Conservation (phyloP, 2,329 filamentous ascomycete genomes). For the Westerdykella sp. region DNA sequence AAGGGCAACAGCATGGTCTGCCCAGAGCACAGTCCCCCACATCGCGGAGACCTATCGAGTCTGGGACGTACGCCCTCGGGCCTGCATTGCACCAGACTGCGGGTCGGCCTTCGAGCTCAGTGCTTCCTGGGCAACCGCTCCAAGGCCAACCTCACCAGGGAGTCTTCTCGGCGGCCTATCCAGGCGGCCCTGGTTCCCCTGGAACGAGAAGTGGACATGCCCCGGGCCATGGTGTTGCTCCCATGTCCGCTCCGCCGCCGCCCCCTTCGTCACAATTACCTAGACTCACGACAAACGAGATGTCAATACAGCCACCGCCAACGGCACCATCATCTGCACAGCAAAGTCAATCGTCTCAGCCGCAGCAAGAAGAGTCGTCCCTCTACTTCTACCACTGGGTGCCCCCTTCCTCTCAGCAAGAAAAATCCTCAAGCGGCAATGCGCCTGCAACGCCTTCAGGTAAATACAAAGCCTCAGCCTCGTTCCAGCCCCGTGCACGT, state of each 20-base stretch:
- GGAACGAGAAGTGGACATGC: constrained; percentile 27
- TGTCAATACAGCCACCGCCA: constrained; percentile 46
- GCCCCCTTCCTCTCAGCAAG: constrained; percentile 63
- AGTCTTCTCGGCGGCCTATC: constrained; percentile 36
- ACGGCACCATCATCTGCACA: constrained; percentile 35
- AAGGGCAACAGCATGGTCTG: constrained; percentile 36
- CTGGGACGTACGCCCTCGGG: constrained; percentile 18
- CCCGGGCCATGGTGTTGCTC: constrained; percentile 24
- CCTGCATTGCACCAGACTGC: constrained; percentile 22
- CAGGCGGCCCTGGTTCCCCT: constrained; percentile 29
- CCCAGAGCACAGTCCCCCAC: constrained; percentile 27
- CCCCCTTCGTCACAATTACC: constrained; percentile 45
- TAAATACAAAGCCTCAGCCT: constrained; percentile 43
- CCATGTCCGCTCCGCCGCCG: constrained; percentile 41
- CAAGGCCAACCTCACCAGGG: constrained; percentile 35
- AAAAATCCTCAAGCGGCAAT: constrained; percentile 49
- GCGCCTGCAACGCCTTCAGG: constrained; percentile 69
- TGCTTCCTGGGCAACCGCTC: constrained; percentile 35
- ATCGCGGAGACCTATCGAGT: constrained; percentile 5
- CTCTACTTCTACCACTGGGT: constrained; percentile 95
- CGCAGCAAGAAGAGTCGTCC: constrained; percentile 57
- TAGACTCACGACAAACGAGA: constrained; percentile 48
- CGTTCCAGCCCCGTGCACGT: constrained; percentile 43
- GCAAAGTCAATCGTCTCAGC: constrained; percentile 43
- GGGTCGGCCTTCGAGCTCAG: constrained; percentile 27